Evolutionary conservation across 2,329 filamentous ascomycete species (phyloP).

Genomic region (Metarhizium humberi): DNA sequence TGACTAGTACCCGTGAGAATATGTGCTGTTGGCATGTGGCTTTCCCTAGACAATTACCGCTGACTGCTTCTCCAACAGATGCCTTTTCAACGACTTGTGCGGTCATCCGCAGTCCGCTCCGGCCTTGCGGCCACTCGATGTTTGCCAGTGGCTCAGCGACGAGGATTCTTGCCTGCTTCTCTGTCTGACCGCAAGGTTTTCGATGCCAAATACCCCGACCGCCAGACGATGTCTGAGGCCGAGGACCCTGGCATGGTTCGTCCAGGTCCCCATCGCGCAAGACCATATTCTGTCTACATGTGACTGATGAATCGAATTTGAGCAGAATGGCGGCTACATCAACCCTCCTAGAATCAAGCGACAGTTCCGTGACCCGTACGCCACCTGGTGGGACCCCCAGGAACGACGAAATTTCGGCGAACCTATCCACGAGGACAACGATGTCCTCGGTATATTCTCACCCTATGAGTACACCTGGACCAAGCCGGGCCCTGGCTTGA

Average conservation of each 20-base stretch:
- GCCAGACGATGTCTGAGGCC: constrained; percentile 40
- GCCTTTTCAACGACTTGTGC: constrained; percentile 50
- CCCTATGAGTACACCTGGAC: constrained; percentile 82
- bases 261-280: constrained; percentile 8
- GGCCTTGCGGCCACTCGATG: constrained; percentile 36
- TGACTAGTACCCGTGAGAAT: neutral
- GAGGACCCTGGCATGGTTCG: constrained; percentile 60
- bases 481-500: constrained; percentile 57
- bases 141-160: constrained; percentile 45
- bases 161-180: constrained; percentile 44
- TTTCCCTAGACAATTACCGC: neutral
- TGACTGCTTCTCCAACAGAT: constrained; percentile 34
- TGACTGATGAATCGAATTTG: constrained; percentile 15
- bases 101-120: constrained; percentile 35
- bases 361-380: constrained; percentile 86
- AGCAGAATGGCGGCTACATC: constrained; percentile 74
- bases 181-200: constrained; percentile 35
- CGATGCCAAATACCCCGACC: constrained; percentile 44
- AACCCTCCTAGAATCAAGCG: constrained; percentile 76
- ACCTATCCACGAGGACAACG: constrained; percentile 93
- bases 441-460: constrained; percentile 82
- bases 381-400: constrained; percentile 94
- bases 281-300: neutral
- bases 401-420: constrained; percentile 96
- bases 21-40: neutral